Percentiles rank a stretch among this genome's conserved stretches.
Conservation (phyloP, 257 asterid genomes). For the Ehretia macrophylla region DNA sequence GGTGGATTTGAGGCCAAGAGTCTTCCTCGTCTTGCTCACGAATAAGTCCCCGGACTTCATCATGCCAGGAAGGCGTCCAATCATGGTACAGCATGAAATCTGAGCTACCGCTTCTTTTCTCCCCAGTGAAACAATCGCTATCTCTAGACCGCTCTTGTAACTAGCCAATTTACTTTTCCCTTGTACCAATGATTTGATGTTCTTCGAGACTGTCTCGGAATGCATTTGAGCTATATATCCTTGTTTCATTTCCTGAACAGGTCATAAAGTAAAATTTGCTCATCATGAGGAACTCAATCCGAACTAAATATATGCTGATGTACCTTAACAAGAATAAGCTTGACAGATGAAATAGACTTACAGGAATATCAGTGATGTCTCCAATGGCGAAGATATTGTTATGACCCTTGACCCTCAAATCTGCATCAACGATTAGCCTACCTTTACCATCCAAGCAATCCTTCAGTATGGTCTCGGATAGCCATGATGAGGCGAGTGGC, state of each 20-base stretch:
- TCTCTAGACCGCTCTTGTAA: conserved; percentile 53
- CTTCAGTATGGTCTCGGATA: conserved; percentile 41
- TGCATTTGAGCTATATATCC: conserved; percentile 71
- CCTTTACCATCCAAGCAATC: conserved; percentile 58
- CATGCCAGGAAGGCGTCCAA: conserved; percentile 74
- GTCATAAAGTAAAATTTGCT: not conserved
- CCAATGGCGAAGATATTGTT: conserved; percentile 64
- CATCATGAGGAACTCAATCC: not conserved
- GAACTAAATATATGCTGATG: not conserved
- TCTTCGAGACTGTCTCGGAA: conserved; percentile 57
- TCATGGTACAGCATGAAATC: conserved; percentile 36
- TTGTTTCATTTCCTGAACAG: conserved; percentile 69
- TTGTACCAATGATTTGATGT: conserved; percentile 54
- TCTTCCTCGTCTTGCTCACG: conserved; percentile 50
- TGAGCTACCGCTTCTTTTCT: conserved; percentile 62
- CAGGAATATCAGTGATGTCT: conserved; percentile 69
- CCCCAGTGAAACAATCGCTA: conserved; percentile 71
- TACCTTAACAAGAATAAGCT: not conserved
- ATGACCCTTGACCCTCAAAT: conserved; percentile 64
- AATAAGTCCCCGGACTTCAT: conserved; percentile 80
- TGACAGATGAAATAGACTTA: conserved; percentile 28
- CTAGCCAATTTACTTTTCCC: conserved; percentile 28
- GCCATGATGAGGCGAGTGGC: conserved; percentile 75
- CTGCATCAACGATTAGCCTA: conserved; percentile 56
- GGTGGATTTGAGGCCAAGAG: conserved; percentile 49